A percentile compares a stretch with the other conserved stretches of the same genome.
These are phyloP conservation scores for Leccinum variicolor DNA, from an alignment of 768 basidiomycete genomes.

Conservation along the genomic window DNA sequence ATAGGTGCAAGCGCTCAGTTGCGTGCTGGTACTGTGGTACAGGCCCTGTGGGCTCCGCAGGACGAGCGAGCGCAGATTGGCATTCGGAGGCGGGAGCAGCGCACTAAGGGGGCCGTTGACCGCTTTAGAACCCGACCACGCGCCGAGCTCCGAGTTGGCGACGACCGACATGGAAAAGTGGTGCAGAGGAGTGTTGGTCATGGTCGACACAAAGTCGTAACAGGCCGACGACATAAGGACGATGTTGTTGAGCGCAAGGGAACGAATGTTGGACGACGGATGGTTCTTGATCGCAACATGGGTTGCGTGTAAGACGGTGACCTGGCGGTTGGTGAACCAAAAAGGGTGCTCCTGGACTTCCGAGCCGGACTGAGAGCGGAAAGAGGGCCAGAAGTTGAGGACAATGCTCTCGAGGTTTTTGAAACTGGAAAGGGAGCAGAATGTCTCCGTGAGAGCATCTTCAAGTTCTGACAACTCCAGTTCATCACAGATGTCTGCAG, in stretches of 20 bases:
- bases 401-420: conserved; percentile 18
- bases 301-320: conserved; percentile 21
- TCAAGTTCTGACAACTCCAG: conserved; percentile 32
- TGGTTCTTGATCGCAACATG: conserved; percentile 18
- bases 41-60: conserved; percentile 27
- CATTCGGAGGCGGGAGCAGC: conserved; percentile 21
- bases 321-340: conserved; percentile 31
- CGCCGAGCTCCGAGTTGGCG: conserved; percentile 28
- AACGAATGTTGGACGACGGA: conserved; percentile 15
- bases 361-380: conserved; percentile 18
- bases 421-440: conserved; percentile 19
- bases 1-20: conserved; percentile 20
- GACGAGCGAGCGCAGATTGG: conserved; percentile 20
- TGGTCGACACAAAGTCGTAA: conserved; percentile 28
- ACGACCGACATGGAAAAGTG: conserved; percentile 31
- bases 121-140: conserved; percentile 31
- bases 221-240: conserved; percentile 21
- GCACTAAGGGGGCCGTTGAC: conserved; percentile 25
- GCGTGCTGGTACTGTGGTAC: conserved; percentile 26
- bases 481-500: conserved; percentile 21
- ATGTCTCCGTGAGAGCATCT: conserved; percentile 25
- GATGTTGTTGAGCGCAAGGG: conserved; percentile 26
- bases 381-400: conserved; percentile 32
- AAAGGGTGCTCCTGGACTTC: conserved; percentile 28
- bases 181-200: conserved; percentile 25